Evolutionary conservation across 306 rosid genomes (phyloP), one percentile per base, ranked within the genome.

Genomic region (Quercus alba): DNA sequence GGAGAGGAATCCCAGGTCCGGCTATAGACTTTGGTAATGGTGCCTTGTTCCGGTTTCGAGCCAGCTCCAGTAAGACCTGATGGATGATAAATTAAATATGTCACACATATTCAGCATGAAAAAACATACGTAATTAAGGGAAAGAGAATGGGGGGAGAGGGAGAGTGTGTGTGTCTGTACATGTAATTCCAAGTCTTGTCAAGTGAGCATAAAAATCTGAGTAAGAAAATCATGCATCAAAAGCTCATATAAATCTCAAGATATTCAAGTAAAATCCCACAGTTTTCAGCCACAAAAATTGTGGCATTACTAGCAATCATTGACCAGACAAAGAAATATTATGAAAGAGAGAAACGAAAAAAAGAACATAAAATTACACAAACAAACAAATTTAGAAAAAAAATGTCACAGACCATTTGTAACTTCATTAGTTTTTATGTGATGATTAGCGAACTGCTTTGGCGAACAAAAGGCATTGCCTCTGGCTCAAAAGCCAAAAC

Each of bases 11-110:
- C 52, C 91, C 96, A 20, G 94, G 92, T 75, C 97, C 94, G 0
- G 91, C 80, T 72, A 88, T 80, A 57, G 89, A 71, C 88, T 84
- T 92, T 3, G 94, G 97, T 55, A 94, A 76, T 9, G 97, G 97
- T 59, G 90, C 91, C 82, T 89, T 92, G 84, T 92, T 94, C 58
- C 97, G 83, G 82, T 84, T 94, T 55, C 92, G 87, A 6, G 97
- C 95, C 82, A 94, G 84, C 86, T 94, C 97, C 51, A 93, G 81
- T 26, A 94, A 88, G 41, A 89, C 95, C 97, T 94, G 87, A 55
- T 69, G 38, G 70, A 31, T 13, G 8, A 61, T 82, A 25, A 72
- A 68, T 63, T 49, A 74, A 67, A 78, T 78, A 78, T 31, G 38
- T 78, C 46, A 66, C 13, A 61, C 33, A 82, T 49, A 18, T 73